Conservation (phyloP, 192 early-diverging fungal genomes). For the Coemansia sp. region DNA sequence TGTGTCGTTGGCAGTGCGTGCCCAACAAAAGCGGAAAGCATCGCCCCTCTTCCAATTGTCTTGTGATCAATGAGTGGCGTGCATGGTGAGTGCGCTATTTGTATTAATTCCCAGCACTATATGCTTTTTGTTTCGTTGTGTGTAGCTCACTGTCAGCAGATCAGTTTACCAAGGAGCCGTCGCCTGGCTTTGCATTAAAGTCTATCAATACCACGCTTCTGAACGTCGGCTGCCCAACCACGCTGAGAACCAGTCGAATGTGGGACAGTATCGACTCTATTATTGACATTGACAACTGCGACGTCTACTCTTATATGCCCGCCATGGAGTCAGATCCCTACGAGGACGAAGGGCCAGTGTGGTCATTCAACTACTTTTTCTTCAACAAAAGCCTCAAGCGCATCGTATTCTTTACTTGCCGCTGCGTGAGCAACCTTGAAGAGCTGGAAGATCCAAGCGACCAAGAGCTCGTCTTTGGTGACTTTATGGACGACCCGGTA, state of each 20-base stretch:
- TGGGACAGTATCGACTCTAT: slow-evolving; percentile 88
- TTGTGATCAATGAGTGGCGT: slow-evolving; percentile 1
- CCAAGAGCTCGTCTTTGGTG: slow-evolving; percentile 45
- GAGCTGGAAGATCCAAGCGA: slow-evolving; percentile 44
- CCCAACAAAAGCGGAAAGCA: background rate
- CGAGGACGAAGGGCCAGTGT: slow-evolving; percentile 84
- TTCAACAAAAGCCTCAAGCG: slow-evolving; percentile 88
- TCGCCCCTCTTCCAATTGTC: slow-evolving; percentile 1
- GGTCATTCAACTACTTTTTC: slow-evolving; percentile 98
- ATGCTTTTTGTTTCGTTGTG: background rate
- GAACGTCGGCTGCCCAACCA: slow-evolving; percentile 64
- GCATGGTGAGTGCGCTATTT: background rate
- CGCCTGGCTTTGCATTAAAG: slow-evolving; percentile 70
- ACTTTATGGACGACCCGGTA: slow-evolving; percentile 38
- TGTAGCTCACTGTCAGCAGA: slow-evolving; percentile 56
- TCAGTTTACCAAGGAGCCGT: slow-evolving; percentile 65
- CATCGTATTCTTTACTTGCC: slow-evolving; percentile 89
- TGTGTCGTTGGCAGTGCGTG: background rate
- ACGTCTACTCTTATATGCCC: slow-evolving; percentile 90
- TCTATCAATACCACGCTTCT: slow-evolving; percentile 84
- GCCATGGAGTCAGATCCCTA: slow-evolving; percentile 88
- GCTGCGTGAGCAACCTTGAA: slow-evolving; percentile 78
- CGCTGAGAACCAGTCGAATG: slow-evolving; percentile 56
- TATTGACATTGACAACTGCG: slow-evolving; percentile 79
- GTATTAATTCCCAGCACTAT: background rate